Conservation (phyloP, 2,329 filamentous ascomycete genomes). For the Phaeomoniella chlamydospora region DNA sequence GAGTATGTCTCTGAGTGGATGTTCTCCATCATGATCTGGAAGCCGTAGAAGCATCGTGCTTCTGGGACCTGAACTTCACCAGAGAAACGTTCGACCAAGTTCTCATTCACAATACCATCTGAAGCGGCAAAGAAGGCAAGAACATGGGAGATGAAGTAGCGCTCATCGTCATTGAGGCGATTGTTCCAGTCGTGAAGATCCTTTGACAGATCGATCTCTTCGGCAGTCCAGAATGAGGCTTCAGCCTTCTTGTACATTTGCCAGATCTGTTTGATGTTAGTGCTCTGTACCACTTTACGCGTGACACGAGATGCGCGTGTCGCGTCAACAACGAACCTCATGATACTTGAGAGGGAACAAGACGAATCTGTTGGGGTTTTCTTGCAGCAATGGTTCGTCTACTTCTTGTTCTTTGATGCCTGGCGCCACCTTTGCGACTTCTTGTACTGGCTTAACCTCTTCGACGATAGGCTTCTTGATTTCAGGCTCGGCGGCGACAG, state of each 20-base stretch:
- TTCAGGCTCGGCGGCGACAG: conserved; percentile 36
- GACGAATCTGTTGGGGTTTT: conserved; percentile 93
- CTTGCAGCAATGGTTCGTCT: conserved; percentile 81
- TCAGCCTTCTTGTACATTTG: conserved; percentile 99
- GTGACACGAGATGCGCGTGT: conserved; percentile 39
- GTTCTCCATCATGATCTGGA: conserved; percentile 99
- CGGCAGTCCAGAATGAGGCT: conserved; percentile 98
- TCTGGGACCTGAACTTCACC: conserved; percentile 93
- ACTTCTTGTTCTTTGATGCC: conserved; percentile 54
- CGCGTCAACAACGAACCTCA: conserved; percentile 53
- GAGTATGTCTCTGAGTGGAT: conserved; percentile 99
- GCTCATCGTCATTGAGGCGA: conserved; percentile 88
- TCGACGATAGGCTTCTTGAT: conserved; percentile 38
- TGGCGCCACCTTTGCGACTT: conserved; percentile 27
- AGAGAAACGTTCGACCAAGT: conserved; percentile 95
- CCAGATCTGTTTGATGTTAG: conserved; percentile 58
- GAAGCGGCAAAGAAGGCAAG: conserved; percentile 98
- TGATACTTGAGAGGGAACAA: conserved; percentile 99
- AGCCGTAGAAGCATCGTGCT: conserved; percentile 98
- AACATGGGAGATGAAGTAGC: conserved; percentile 96
- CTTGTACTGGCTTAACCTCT: conserved; percentile 29
- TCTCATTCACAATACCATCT: conserved; percentile 98
- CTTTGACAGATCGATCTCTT: conserved; percentile 98
- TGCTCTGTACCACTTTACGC: conserved; percentile 49
- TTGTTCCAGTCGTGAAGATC: conserved; percentile 99